Conservation (phyloP, 2,329 filamentous ascomycete genomes). For the Myriosclerotinia duriaeana region DNA sequence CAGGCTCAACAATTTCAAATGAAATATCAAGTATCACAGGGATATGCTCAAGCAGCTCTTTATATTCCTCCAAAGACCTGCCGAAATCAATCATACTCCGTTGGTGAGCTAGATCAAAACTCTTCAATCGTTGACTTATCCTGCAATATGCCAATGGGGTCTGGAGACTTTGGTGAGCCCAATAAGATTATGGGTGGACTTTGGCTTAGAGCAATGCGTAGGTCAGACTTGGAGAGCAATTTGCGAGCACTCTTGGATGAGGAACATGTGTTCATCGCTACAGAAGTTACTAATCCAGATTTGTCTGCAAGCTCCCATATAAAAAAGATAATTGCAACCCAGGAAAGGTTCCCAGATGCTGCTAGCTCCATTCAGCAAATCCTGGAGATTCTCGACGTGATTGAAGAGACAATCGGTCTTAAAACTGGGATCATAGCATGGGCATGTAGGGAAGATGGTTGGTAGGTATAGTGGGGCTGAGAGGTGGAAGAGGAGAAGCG, state of each 20-base stretch:
- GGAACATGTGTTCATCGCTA: neutral
- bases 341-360: neutral
- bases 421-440: slow-evolving; percentile 20
- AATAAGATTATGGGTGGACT: neutral
- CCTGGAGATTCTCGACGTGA: slow-evolving; percentile 17
- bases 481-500: no score
- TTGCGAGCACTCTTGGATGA: neutral
- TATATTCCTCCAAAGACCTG: slow-evolving; percentile 84
- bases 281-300: neutral
- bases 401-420: slow-evolving; percentile 22
- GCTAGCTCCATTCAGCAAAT: slow-evolving; percentile 4
- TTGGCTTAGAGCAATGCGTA: neutral
- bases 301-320: neutral
- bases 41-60: no score
- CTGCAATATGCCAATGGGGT: no score
- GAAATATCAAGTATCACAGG: no score
- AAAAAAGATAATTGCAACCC: neutral
- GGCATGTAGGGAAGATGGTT: slow-evolving; percentile 1
- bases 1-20: no score
- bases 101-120: slow-evolving; percentile 73
- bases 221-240: neutral
- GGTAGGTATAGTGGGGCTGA: no score
- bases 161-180: no score
- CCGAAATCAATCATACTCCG: slow-evolving; percentile 94
- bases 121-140: no score